phyloP scores from a whole-genome alignment of 1,139 yeast species.

The Lodderomyces beijingensis region DNA sequence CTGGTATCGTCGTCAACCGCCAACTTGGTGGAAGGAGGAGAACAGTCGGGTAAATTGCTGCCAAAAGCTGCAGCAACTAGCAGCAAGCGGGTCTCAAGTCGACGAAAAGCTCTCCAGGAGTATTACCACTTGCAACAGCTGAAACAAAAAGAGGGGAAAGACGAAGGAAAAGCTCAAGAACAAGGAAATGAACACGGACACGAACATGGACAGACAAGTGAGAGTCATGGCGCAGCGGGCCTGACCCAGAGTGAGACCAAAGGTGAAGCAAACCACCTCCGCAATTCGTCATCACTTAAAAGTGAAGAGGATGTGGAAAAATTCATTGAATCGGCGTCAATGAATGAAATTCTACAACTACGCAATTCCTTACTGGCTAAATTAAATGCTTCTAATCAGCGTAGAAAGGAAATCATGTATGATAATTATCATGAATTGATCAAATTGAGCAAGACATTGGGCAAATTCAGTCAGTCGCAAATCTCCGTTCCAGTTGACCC shows the following conservation, averaged over 20 bases:
- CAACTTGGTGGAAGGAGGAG: not conserved
- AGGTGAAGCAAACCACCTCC: too few species aligned
- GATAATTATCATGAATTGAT: constrained; percentile 45
- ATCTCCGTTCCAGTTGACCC: constrained; percentile 4
- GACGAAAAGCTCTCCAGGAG: constrained; percentile 43
- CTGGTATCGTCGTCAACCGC: not conserved
- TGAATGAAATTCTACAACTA: constrained; percentile 33
- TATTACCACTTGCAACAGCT: constrained; percentile 32
- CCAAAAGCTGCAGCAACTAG: constrained; percentile 1
- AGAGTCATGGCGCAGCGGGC: too few species aligned
- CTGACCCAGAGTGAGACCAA: too few species aligned
- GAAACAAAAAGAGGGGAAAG: constrained; percentile 2
- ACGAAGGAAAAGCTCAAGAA: too few species aligned
- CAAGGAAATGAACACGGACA: constrained; percentile 1
- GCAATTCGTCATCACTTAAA: too few species aligned
- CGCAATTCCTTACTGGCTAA: constrained; percentile 31
- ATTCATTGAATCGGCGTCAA: constrained; percentile 30
- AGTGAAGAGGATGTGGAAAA: constrained; percentile 21
- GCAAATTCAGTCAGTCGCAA: constrained; percentile 22
- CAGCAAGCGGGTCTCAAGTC: constrained; percentile 21
- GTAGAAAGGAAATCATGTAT: constrained; percentile 43
- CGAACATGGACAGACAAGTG: too few species aligned
- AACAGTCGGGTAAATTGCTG: not conserved
- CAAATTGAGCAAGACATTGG: constrained; percentile 36
- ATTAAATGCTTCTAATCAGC: constrained; percentile 38